Percentiles rank a stretch among this genome's conserved stretches.
Evolutionary conservation across 2,329 filamentous ascomycete species (phyloP).

Genomic region (Lachnellula cervina): DNA sequence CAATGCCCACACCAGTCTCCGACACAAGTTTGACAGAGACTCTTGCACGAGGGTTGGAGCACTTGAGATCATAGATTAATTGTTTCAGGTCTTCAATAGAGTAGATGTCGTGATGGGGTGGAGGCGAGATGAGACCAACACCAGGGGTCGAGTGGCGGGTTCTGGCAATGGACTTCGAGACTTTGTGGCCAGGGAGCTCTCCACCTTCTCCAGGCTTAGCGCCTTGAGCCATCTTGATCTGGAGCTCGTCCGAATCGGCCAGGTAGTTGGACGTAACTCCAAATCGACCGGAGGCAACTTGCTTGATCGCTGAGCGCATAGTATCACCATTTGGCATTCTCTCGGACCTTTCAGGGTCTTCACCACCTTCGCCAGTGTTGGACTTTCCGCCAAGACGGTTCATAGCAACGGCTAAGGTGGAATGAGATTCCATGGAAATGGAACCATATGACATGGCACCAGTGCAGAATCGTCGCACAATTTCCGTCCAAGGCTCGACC

Average conservation of each 20-base stretch:
- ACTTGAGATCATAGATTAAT: conserved; percentile 95
- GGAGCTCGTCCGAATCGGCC: conserved; percentile 89
- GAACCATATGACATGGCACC: conserved; percentile 98
- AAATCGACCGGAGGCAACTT: conserved; percentile 92
- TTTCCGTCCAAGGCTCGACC: conserved; percentile 97
- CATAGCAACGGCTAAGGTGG: conserved; percentile 92
- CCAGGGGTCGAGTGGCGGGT: conserved; percentile 95
- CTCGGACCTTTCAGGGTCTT: conserved; percentile 86
- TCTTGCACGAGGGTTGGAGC: conserved; percentile 84
- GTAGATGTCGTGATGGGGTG: conserved; percentile 97
- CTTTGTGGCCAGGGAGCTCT: conserved; percentile 95
- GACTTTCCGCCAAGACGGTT: conserved; percentile 95
- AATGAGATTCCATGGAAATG: conserved; percentile 98
- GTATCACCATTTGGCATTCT: conserved; percentile 87
- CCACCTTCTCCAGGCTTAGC: conserved; percentile 97
- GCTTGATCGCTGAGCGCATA: conserved; percentile 96
- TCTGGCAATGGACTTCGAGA: conserved; percentile 86
- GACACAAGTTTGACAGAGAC: conserved; percentile 97
- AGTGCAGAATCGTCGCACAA: conserved; percentile 92
- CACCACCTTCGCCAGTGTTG: conserved; percentile 95
- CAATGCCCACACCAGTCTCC: conserved; percentile 94
- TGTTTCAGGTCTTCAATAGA: conserved; percentile 98
- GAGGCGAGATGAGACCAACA: conserved; percentile 92
- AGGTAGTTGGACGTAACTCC: conserved; percentile 94
- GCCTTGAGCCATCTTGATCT: conserved; percentile 99